Evolutionary conservation across 139 green algal species (phyloP), one percentile per base, ranked within the genome.

Genomic region (Eudorina sp.): DNA sequence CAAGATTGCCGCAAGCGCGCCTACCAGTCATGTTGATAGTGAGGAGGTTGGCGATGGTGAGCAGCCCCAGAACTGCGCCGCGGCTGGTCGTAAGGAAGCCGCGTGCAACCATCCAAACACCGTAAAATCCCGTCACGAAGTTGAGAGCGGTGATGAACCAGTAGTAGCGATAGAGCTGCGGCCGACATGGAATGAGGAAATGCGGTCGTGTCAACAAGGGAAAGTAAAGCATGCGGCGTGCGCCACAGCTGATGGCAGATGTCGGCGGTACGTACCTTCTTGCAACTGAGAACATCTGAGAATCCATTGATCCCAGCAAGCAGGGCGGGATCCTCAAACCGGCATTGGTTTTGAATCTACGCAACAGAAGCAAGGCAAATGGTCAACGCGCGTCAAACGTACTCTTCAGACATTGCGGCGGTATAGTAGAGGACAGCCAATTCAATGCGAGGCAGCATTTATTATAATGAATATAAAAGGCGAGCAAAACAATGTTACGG

Each of bases 81-180:
- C 60, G 43, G 60, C n/a, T 48, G 60, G 0, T 36, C 2, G 31
- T 3, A 29, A 86, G 80, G 29, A 13, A 8, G 80, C 80, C 80
- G 43, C 18, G 48, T 7, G 43, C 60, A 29, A n/a, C 21, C 14
- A 23, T 62, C 60, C 60, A 86, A 3, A 70, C 53, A 13, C 80
- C 80, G 31, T 66, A 76, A 0, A 38, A 29, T 34, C 25, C 43
- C 2, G 43, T 38, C 11, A 86, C 55, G 16, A 77, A 48, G 60
- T 27, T 53, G 2, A 86, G 41, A 14, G 62, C 27, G 6, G 80
- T 86, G 60, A 86, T 76, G 41, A 77, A 86, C 80, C 80, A 86
- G 29, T 76, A 86, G 60, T 77, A 86, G 43, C 80, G 80, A n/a
- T 86, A 86, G 21, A 86, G 41, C 80, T 86, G 80, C 45, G n/a